Conservation (phyloP, 2,329 filamentous ascomycete species). For the Calonectria leucothoes region DNA sequence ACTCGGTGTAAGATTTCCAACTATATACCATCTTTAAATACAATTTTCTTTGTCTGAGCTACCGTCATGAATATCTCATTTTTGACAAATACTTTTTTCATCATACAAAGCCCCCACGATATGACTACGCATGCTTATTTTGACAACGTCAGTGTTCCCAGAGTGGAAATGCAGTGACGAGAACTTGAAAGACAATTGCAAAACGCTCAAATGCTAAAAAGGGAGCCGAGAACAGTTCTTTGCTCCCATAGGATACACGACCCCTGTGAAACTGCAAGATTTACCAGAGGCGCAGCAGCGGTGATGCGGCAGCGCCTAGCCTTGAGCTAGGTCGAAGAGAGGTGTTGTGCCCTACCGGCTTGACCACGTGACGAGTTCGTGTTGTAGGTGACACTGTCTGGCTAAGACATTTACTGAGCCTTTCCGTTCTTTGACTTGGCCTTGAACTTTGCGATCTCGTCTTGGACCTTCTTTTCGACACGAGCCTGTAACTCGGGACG, state of each 20-base stretch:
- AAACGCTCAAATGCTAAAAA: conserved; percentile 28
- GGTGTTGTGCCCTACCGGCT: background rate
- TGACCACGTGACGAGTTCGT: conserved; percentile 5
- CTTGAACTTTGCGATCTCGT: conserved; percentile 82
- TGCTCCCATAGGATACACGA: background rate
- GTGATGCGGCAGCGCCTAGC: background rate
- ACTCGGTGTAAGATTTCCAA: background rate
- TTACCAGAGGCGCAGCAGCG: background rate
- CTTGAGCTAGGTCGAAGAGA: background rate
- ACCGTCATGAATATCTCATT: conserved; percentile 22
- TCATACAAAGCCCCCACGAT: conserved; percentile 24
- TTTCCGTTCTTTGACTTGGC: conserved; percentile 67
- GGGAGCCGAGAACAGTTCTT: background rate
- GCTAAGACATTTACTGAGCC: conserved; percentile 53
- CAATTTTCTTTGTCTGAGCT: conserved; percentile 8
- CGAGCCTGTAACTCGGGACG: conserved; percentile 86
- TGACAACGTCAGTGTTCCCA: conserved; percentile 15
- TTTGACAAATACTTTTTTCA: conserved; percentile 12
- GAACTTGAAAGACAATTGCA: conserved; percentile 24
- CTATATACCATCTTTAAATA: background rate
- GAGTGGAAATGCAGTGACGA: conserved; percentile 29
- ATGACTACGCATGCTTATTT: conserved; percentile 29
- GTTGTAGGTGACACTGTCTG: background rate
- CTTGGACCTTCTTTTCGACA: conserved; percentile 79
- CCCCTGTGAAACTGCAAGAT: background rate